These are phyloP conservation scores for Botrytis paeoniae DNA, from an alignment of 2,329 filamentous ascomycete species.

Conservation along the genomic window DNA sequence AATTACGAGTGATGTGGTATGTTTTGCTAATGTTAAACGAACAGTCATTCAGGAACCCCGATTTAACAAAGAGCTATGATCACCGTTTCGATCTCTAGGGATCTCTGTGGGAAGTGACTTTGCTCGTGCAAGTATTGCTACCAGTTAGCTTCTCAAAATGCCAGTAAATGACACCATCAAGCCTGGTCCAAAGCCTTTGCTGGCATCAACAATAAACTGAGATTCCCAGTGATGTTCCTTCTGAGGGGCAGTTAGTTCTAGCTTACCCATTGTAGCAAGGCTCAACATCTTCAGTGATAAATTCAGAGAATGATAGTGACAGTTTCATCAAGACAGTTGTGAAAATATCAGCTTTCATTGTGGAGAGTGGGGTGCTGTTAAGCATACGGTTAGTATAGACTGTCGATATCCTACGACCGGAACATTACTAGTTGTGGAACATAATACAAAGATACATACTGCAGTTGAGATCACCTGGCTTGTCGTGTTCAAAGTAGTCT, in stretches of 20 bases:
- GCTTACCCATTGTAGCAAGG: too few species aligned
- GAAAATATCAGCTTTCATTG: rapidly evolving
- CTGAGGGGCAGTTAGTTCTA: too few species aligned
- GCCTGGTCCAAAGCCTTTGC: too few species aligned
- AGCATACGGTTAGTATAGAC: neutral
- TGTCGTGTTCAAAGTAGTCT: rapidly evolving
- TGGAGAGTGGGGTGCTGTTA: neutral
- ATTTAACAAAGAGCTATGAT: neutral
- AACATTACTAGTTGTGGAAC: neutral
- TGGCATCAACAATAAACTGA: too few species aligned
- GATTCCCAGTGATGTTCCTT: rapidly evolving
- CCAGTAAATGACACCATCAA: neutral
- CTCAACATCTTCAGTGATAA: rapidly evolving
- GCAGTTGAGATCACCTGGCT: neutral
- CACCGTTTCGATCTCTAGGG: neutral
- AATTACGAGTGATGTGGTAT: neutral
- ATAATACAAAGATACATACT: neutral
- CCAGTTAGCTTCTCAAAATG: neutral
- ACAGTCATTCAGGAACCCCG: neutral
- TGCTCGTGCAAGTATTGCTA: neutral
- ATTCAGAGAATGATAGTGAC: too few species aligned
- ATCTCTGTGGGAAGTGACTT: neutral
- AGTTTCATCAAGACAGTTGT: too few species aligned
- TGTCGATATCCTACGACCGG: neutral
- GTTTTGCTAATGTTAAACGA: neutral